Evolutionary conservation across 352 stramenopile genomes (phyloP).

Genomic region (Globisporangium camurandrum): DNA sequence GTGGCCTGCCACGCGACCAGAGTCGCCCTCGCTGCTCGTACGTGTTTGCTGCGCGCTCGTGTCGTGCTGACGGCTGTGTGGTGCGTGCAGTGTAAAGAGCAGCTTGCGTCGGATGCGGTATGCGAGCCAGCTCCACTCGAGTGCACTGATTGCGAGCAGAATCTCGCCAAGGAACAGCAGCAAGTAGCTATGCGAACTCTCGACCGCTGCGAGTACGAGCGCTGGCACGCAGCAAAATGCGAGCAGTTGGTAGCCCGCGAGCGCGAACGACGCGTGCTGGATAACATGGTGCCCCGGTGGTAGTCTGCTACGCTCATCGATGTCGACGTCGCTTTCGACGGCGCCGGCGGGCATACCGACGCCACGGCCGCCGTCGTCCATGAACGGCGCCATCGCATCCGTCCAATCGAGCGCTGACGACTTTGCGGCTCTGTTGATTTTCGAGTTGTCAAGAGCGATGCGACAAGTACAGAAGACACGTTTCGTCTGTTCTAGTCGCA

Average conservation of each 20-base stretch:
- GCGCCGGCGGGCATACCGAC: too few species aligned
- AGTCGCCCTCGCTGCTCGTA: not conserved
- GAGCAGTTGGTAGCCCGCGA: conserved; percentile 22
- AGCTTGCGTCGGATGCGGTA: conserved; percentile 39
- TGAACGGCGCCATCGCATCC: not conserved
- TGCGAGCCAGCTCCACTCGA: conserved; percentile 45
- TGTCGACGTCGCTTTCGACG: not conserved
- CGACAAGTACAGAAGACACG: too few species aligned
- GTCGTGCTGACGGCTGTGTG: not conserved
- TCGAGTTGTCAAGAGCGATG: not conserved
- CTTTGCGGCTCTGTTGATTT: not conserved
- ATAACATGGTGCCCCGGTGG: conserved; percentile 20
- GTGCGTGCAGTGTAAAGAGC: conserved; percentile 23
- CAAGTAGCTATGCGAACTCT: conserved; percentile 26
- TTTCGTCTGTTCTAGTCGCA: too few species aligned
- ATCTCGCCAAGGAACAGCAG: conserved; percentile 34
- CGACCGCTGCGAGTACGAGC: conserved; percentile 24
- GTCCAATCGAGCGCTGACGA: not conserved
- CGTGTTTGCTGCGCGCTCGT: not conserved
- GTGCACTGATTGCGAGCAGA: conserved; percentile 25
- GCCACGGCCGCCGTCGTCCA: too few species aligned
- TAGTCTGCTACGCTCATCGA: not conserved
- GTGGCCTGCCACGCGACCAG: too few species aligned
- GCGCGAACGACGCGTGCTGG: conserved; percentile 9
- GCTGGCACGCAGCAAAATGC: conserved; percentile 22